Base-by-base conservation (phyloP, 2,329 filamentous ascomycete genomes). In the Orbilia javanica region DNA sequence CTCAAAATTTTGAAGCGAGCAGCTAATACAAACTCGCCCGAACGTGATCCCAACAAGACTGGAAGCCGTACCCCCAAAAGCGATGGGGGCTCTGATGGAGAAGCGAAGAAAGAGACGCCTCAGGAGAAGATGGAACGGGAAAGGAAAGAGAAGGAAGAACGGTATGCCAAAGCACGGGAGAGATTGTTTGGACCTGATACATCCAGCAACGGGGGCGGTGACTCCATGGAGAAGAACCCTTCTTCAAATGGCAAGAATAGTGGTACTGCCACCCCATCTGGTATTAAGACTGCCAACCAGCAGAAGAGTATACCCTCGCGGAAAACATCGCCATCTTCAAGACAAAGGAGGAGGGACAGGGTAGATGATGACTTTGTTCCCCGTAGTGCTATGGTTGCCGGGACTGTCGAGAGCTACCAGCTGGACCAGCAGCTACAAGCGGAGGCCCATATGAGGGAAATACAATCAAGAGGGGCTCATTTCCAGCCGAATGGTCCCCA, bases 1-100 rank as follows among this genome's bases (percentile, higher is more conserved):
- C 78, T 82, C 20, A 81, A 80, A 36, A 81, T 82, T 34, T 66
- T 81, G 18, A 82, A 81, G 63, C 80, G 81, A 7, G 72, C 77
- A 7, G 79, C 76, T 1, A 66, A 79, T 62, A 71, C 63, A 46
- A 78, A 44, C 36, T 66, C 75, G 5, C 65, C 68, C 13, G 73
- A 46, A 42, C 57, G 66, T 20, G 52, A 68, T 39, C 67, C 57
- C 57, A 76, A 55, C 60, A 81, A 55, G 69, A 62, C 65, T 25
- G 55, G 53, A 66, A 76, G 55, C 67, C 72, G 68, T 68, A 80
- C 79, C 4, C 68, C 73, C 3, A 79, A 81, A 29, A 70, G 79
- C 18, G 80, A 81, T 63, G 62, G 64, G 10, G 69, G 64, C 25
- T 72, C 67, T 4, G 75, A 79, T n/a, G 57, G 55, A 20, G 75